A percentile compares a stretch with the other conserved stretches of the same genome.
Evolutionary conservation across 495 filamentous ascomycete species (phyloP).

Genomic region (Neurospora sp.): DNA sequence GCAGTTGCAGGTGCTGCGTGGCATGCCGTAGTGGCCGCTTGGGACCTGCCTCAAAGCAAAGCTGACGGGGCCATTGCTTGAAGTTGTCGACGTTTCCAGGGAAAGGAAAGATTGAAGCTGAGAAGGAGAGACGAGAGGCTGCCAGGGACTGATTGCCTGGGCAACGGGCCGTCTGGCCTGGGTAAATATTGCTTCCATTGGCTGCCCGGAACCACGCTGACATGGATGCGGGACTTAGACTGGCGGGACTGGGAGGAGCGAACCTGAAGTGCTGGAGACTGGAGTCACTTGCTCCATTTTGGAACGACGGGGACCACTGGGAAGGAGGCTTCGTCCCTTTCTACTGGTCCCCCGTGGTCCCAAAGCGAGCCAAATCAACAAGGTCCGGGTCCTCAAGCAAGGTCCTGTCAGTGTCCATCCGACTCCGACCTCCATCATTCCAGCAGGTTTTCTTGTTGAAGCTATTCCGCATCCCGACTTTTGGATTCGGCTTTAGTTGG

Average conservation of each 20-base stretch:
- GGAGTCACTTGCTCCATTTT: not conserved
- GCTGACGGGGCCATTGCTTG: not conserved
- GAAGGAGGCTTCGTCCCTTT: constrained; percentile 1
- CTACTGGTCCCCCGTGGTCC: not conserved
- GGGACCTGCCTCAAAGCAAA: not conserved
- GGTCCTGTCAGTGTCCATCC: not conserved
- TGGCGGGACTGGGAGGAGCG: not conserved
- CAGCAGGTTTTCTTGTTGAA: not conserved
- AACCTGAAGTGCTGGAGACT: not conserved
- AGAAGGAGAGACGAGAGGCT: not conserved
- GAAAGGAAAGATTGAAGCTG: not conserved
- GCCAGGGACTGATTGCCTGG: constrained; percentile 3
- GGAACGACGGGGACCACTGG: not conserved
- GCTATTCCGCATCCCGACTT: constrained; percentile 5
- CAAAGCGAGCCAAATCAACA: not conserved
- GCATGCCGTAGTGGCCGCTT: not conserved
- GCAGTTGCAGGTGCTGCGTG: not conserved
- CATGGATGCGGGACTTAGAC: not conserved
- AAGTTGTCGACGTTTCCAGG: not conserved
- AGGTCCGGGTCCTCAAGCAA: not conserved
- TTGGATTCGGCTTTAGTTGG: not conserved
- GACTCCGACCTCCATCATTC: not conserved
- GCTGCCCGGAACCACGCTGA: not conserved
- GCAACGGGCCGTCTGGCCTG: constrained; percentile 6
- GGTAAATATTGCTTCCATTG: constrained; percentile 12